Evolutionary conservation across 1,284 basidiomycete genomes (phyloP).

Genomic region (Cutaneotrichosporon dermatis): DNA sequence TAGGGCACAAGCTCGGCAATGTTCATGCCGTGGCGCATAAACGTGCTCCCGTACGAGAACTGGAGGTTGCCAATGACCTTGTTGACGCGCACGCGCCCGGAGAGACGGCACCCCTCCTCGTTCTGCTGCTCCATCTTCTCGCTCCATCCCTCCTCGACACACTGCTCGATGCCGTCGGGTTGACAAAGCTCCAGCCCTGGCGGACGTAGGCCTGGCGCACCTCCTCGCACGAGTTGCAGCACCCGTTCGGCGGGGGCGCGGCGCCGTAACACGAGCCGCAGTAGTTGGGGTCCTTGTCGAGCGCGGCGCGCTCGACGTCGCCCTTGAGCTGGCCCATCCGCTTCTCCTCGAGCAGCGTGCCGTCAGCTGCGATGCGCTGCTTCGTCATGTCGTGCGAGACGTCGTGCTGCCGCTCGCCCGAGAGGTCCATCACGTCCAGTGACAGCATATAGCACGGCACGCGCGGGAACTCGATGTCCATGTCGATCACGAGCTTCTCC

Average conservation of each 20-base stretch:
- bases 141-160: constrained; percentile 88
- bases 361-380: constrained; percentile 65
- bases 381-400: constrained; percentile 85
- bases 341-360: constrained; percentile 56
- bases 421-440: constrained; percentile 96
- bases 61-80: constrained; percentile 84
- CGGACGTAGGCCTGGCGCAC: constrained; percentile 86
- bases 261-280: constrained; percentile 99
- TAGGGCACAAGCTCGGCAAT: constrained; percentile 91
- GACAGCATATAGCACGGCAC: constrained; percentile 97
- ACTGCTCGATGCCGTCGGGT: constrained; percentile 88
- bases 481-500: constrained; percentile 83
- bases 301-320: constrained; percentile 75
- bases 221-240: constrained; percentile 95
- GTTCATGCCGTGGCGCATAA: constrained; percentile 77
- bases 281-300: constrained; percentile 60
- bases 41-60: constrained; percentile 78
- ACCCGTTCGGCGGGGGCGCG: constrained; percentile 69
- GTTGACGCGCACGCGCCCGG: constrained; percentile 88
- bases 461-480: constrained; percentile 93
- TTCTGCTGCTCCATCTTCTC: constrained; percentile 89
- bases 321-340: constrained; percentile 60
- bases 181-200: constrained; percentile 90
- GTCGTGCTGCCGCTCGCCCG: constrained; percentile 88
- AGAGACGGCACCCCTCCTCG: constrained; percentile 89